Base-by-base conservation (phyloP, 495 filamentous ascomycete species). In the Penicillium salamii region DNA sequence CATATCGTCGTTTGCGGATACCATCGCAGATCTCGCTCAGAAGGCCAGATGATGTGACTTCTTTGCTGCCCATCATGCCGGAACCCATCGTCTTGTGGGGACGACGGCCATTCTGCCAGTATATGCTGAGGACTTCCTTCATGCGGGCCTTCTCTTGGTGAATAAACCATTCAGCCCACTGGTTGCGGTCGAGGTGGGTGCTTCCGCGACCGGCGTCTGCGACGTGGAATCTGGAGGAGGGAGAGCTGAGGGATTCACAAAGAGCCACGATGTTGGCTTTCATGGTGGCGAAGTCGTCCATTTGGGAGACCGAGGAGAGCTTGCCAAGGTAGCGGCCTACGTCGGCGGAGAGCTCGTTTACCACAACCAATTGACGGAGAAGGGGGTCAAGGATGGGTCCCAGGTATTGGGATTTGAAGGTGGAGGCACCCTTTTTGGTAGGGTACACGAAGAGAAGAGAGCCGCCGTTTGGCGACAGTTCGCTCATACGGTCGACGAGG, bases 141-240 rank as follows among this genome's bases (percentile, higher is more conserved):
- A 89, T 79, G 19, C 86, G 77, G n/a, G 74, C 63, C 49, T 80
- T 80, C 57, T 89, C 86, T 54, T 89, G 86, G 50, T 86, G 80
- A 26, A 81, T 78, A 71, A 78, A 89, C 86, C 86, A 89, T 39
- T 87, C 80, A 14, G 68, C 69, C 86, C 86, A 89, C 6, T 78
- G 72, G 7, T 72, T 66, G 19, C 84, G 77, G 41, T 81, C 77
- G 5, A 86, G 67, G 7, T 63, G 59, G 26, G 80, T 78, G 36
- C 70, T 72, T 33, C 79, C 70, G 42, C 75, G 77, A 15, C 76
- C 70, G 11, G 82, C 62, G 56, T 84, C 72, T 7, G 77, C 66
- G 1, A 87, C 52, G 2, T 55, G 60, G 58, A 79, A 85, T 36
- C 58, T 61, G 12, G 76, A 72, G 13, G 68, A 60, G 1, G 58